Conservation (phyloP, 768 basidiomycete species). For the Paxillus rubicundulus region DNA sequence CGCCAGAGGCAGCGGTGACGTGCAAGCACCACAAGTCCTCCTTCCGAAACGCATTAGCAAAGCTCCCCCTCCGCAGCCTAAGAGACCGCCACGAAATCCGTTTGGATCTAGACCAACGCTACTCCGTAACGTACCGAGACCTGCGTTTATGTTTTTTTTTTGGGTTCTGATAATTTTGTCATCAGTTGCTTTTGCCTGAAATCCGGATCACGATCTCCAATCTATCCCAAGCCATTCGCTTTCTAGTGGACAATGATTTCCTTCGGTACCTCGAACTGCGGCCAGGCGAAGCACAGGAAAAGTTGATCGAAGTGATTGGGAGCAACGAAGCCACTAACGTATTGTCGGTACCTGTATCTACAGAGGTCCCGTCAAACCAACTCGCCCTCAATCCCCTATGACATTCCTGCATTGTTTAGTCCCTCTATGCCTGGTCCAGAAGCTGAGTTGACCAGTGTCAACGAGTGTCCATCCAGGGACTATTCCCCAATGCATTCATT, state of each 20-base stretch:
- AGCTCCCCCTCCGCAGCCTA: conserved; percentile 41
- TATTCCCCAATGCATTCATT: not conserved
- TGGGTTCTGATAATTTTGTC: not conserved
- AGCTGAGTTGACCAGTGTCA: not conserved
- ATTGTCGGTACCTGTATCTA: not conserved
- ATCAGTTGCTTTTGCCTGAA: conserved; percentile 77
- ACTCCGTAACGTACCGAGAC: conserved; percentile 66
- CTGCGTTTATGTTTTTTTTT: not conserved
- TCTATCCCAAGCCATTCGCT: conserved; percentile 88
- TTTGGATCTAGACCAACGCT: conserved; percentile 69
- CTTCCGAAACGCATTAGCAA: conserved; percentile 19
- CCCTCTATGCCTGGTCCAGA: not conserved
- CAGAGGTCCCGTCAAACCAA: not conserved
- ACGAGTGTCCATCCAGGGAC: not conserved
- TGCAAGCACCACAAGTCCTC: conserved; percentile 3
- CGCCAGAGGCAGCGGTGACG: not conserved
- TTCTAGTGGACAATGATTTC: conserved; percentile 89
- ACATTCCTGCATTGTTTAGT: not conserved
- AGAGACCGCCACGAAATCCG: conserved; percentile 53
- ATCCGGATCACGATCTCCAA: conserved; percentile 88
- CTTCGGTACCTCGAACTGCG: conserved; percentile 73
- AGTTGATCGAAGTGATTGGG: conserved; percentile 59
- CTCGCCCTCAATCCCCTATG: not conserved
- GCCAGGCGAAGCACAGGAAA: conserved; percentile 70
- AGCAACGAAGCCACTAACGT: conserved; percentile 12